Evolutionary conservation across 2,329 filamentous ascomycete species (phyloP).

Genomic region (Lasiodiplodia gonubiensis): DNA sequence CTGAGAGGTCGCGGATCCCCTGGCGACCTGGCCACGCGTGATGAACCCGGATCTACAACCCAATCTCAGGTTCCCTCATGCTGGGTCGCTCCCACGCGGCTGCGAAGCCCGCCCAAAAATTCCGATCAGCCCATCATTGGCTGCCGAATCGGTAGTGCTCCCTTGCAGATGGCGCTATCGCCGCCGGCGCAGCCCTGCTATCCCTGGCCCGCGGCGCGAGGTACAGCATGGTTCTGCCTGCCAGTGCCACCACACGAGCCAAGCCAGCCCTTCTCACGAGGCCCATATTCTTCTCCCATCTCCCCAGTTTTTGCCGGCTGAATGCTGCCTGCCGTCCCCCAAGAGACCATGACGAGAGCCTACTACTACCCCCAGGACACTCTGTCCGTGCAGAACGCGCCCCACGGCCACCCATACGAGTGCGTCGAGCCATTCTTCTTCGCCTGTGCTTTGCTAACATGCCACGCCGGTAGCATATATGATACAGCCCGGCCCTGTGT

Average conservation of each 20-base stretch:
- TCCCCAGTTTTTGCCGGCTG: not conserved
- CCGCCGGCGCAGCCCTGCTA: slow-evolving; percentile 12
- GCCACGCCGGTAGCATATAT: slow-evolving; percentile 2
- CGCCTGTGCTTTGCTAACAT: not conserved
- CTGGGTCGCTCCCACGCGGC: not conserved
- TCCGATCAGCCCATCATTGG: slow-evolving; percentile 18
- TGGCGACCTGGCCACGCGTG: not conserved
- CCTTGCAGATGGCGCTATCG: slow-evolving; percentile 14
- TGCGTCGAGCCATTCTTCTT: not conserved
- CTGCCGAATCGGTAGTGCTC: slow-evolving; percentile 10
- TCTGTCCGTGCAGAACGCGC: slow-evolving; percentile 12
- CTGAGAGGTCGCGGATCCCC: not conserved
- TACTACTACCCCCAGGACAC: not conserved
- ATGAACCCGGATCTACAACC: slow-evolving; percentile 18
- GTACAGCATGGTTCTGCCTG: slow-evolving; percentile 4
- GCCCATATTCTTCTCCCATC: not conserved
- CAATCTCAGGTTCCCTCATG: slow-evolving; percentile 20
- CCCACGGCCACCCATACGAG: slow-evolving; percentile 1
- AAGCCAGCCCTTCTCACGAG: not conserved
- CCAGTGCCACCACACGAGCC: not conserved
- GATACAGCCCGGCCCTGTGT: slow-evolving; percentile 10
- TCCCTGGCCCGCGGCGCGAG: slow-evolving; percentile 6
- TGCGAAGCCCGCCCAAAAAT: not conserved
- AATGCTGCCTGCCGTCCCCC: not conserved
- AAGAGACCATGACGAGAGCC: slow-evolving; percentile 11